Percentiles rank a stretch among this genome's conserved stretches.
Evolutionary conservation across 139 green algal species (phyloP).

Genomic region (Micractinium conductrix): DNA sequence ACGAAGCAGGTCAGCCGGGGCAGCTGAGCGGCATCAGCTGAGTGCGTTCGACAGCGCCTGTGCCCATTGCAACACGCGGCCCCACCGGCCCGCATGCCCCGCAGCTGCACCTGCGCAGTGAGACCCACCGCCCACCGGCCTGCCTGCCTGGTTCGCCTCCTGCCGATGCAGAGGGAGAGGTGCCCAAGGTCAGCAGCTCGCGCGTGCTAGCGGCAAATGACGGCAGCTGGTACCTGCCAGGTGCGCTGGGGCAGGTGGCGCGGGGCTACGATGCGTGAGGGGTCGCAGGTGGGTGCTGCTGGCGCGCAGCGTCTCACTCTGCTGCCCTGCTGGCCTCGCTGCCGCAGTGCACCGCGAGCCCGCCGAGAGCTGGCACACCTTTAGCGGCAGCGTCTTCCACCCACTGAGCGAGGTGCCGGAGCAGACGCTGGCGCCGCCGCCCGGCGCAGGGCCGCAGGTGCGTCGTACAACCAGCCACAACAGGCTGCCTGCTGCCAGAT

Average conservation of each 20-base stretch:
- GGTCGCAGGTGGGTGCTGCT: too few relatives aligned
- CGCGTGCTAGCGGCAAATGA: constrained; percentile 25
- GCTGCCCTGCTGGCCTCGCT: not conserved
- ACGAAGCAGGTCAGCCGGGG: too few relatives aligned
- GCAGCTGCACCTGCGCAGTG: too few relatives aligned
- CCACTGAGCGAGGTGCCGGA: constrained; percentile 8
- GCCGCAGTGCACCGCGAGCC: constrained; percentile 34
- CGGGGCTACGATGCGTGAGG: too few relatives aligned
- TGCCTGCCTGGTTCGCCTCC: too few relatives aligned
- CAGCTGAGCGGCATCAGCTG: too few relatives aligned
- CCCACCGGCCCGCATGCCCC: too few relatives aligned
- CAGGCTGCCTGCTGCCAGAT: not conserved
- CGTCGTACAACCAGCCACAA: too few relatives aligned
- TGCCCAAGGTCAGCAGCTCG: constrained; percentile 42
- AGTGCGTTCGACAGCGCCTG: too few relatives aligned
- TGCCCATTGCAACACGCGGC: too few relatives aligned
- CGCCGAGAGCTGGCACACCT: constrained; percentile 21
- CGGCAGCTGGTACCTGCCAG: constrained; percentile 44
- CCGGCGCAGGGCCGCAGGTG: not conserved
- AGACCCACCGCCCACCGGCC: too few relatives aligned
- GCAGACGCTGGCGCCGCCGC: not conserved
- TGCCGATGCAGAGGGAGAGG: constrained; percentile 23
- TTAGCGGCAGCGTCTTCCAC: constrained; percentile 17
- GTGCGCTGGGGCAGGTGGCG: not conserved
- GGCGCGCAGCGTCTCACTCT: too few relatives aligned